Percentiles rank a stretch among this genome's conserved stretches.
phyloP scores from a whole-genome alignment of 768 basidiomycete species.

The Lentinula aciculospora region DNA sequence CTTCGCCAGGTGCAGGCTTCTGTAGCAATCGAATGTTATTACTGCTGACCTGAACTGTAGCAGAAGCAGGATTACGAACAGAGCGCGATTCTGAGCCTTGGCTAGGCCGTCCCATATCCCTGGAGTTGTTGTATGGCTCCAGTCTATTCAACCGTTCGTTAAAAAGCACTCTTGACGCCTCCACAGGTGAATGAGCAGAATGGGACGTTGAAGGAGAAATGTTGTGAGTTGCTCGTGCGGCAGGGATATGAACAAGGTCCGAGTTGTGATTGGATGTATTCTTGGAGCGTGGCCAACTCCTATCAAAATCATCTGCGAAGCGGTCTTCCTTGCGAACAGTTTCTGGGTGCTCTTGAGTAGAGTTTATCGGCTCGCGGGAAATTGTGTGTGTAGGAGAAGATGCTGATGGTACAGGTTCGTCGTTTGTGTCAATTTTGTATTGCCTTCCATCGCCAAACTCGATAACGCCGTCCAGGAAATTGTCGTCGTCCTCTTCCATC shows the following conservation, averaged over 20 bases:
- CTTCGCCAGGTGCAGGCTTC: constrained; percentile 30
- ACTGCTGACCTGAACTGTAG: constrained; percentile 20
- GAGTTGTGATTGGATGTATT: constrained; percentile 35
- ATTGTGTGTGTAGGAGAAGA: constrained; percentile 17
- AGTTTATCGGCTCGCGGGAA: constrained; percentile 14
- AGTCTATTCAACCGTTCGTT: constrained; percentile 90
- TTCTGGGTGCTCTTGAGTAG: constrained; percentile 20
- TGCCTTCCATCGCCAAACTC: constrained; percentile 91
- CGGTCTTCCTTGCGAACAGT: constrained; percentile 80
- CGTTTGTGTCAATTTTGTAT: constrained; percentile 69
- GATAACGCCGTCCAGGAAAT: constrained; percentile 83
- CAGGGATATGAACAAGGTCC: constrained; percentile 4
- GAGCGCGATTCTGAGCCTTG: constrained; percentile 33
- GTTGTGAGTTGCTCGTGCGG: background rate
- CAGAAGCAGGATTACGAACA: constrained; percentile 42
- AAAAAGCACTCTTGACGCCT: constrained; percentile 76
- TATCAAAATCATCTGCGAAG: constrained; percentile 91
- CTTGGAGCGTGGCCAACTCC: constrained; percentile 86
- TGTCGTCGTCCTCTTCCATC: constrained; percentile 92
- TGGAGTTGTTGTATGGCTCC: constrained; percentile 71
- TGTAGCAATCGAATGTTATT: constrained; percentile 54
- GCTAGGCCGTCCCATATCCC: constrained; percentile 36
- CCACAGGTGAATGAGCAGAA: constrained; percentile 43
- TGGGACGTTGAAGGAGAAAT: constrained; percentile 29
- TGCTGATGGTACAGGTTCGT: constrained; percentile 24